Evolutionary conservation across 2,329 filamentous ascomycete species (phyloP).

Genomic region (Xylaria sp.): DNA sequence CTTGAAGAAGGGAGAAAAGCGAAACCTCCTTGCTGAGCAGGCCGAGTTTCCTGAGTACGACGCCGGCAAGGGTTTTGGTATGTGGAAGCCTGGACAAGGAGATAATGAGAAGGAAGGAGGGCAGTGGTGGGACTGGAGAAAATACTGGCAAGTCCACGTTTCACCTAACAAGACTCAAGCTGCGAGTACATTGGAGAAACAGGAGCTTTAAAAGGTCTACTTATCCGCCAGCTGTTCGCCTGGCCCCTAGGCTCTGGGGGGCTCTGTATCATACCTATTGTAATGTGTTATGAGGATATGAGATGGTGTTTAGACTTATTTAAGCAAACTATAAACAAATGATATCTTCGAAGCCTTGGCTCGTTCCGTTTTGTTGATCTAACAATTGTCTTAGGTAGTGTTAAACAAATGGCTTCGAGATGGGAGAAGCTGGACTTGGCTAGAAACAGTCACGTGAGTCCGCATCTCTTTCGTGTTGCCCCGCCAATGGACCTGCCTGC

Average conservation of each 20-base stretch:
- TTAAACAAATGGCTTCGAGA: background rate
- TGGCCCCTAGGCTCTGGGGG: background rate
- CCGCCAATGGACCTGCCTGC: conserved; percentile 54
- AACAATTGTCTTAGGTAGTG: background rate
- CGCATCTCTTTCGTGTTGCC: conserved; percentile 64
- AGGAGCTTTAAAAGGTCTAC: background rate
- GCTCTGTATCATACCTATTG: background rate
- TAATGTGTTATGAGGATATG: background rate
- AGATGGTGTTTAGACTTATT: background rate
- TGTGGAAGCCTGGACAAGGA: conserved; percentile 50
- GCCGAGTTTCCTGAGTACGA: conserved; percentile 57
- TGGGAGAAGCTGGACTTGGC: background rate
- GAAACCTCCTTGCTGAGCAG: conserved; percentile 60
- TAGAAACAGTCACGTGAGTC: conserved; percentile 56
- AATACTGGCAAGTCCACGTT: conserved; percentile 49
- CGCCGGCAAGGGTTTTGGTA: conserved; percentile 46
- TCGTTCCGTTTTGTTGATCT: background rate
- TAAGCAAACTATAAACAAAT: background rate
- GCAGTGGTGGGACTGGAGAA: conserved; percentile 55
- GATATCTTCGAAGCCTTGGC: background rate
- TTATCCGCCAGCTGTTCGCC: background rate
- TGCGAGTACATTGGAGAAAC: background rate
- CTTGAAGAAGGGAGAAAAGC: conserved; percentile 53
- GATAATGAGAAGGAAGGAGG: conserved; percentile 42
- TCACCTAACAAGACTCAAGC: conserved; percentile 33